A percentile compares a stretch with the other conserved stretches of the same genome.
Conservation (phyloP, 306 rosid species). For the Datisca glomerata region DNA sequence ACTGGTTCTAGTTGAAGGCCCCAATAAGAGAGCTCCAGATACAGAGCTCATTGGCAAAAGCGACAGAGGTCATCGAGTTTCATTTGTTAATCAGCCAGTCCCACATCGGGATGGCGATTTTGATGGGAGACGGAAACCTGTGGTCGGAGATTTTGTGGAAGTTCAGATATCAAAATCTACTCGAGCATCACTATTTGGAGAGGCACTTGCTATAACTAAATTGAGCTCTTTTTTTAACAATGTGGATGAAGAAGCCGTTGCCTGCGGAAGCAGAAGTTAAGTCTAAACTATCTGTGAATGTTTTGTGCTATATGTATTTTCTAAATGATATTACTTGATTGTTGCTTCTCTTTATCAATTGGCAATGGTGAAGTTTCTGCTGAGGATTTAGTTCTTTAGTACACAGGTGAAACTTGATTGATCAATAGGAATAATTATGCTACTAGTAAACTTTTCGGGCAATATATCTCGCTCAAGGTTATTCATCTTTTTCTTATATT, state of each 20-base stretch:
- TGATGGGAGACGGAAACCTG: conserved; percentile 38
- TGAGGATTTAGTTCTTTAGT: too few relatives aligned
- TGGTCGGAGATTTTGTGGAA: conserved; percentile 87
- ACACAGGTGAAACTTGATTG: too few relatives aligned
- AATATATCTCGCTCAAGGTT: too few relatives aligned
- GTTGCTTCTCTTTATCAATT: too few relatives aligned
- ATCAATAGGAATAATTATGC: too few relatives aligned
- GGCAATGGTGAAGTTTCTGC: too few relatives aligned
- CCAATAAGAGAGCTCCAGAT: conserved; percentile 81
- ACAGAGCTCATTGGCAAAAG: conserved; percentile 88
- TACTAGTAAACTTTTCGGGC: too few relatives aligned
- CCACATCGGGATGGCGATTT: conserved; percentile 38
- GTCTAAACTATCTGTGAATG: too few relatives aligned
- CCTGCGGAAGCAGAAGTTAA: conserved; percentile 33
- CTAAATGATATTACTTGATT: too few relatives aligned
- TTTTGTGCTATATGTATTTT: too few relatives aligned
- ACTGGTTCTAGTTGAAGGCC: conserved; percentile 91
- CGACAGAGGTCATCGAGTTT: conserved; percentile 84
- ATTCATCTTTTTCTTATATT: too few relatives aligned
- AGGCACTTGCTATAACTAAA: conserved; percentile 64
- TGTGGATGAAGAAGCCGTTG: conserved; percentile 36
- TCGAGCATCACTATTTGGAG: conserved; percentile 77
- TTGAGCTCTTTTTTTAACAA: conserved; percentile 49
- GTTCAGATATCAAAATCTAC: conserved; percentile 66
- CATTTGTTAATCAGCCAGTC: conserved; percentile 41